Evolutionary conservation across 2,329 filamentous ascomycete genomes (phyloP), one percentile per base, ranked within the genome.

Genomic region (Ophiostoma piceae): DNA sequence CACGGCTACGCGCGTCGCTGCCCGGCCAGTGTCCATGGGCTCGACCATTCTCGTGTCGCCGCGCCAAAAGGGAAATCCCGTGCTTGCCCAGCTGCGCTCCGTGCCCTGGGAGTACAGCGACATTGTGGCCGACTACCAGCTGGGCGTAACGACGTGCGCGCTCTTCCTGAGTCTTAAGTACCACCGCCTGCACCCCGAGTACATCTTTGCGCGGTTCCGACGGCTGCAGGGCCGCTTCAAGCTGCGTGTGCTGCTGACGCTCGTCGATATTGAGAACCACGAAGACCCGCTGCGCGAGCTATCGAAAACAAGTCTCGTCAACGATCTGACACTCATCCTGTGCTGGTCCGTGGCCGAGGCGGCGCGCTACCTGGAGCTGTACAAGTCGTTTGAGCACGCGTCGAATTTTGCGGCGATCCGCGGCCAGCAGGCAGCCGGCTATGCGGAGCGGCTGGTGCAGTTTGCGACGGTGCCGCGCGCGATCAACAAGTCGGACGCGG

Each of bases 71-170:
- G 95, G 94, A 72, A 99, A 99, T 75, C 95, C 95, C 0, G 91
- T 98, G 67, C 82, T 99, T 39, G 90, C 92, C 69, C 88, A 90
- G 79, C 87, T 99, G 75, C 89, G 90, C 71, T 89, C 90, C 0
- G 84, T 96, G 71, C 87, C 93, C 0, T 99, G 95, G 95, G 95
- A 99, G 79, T 98, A 97, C 79, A 94, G 92, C 72, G 94, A 98
- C 76, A 97, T 97, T n/a, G 90, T 91, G 1, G 92, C 94, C 41
- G 95, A 99, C 80, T 99, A 96, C 78, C 90, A 94, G 9, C 83
- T 98, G 32, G 94, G 95, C 0, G 78, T 86, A 60, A 96, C 93
- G 0, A 96, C 94, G 7, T 97, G 94, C 76, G 94, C 92, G 0
- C 84, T 99, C 5, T 99, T 98, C 77, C 83, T 99, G 60, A 84